Conservation (phyloP, 768 basidiomycete genomes). For the Crucibulum laeve region DNA sequence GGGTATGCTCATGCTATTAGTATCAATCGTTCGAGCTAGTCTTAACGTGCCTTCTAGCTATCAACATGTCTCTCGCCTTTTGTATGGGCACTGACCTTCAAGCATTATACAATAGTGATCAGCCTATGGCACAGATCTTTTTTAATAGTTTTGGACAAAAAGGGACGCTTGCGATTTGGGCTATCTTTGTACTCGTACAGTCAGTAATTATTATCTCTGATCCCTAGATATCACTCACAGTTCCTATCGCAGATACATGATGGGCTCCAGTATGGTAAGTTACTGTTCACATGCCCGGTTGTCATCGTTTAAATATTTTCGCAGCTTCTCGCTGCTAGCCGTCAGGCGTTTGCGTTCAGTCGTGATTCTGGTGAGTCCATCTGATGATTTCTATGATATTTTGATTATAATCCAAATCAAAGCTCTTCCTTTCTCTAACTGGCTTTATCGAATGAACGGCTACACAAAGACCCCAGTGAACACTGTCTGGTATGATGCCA, state of each 20-base stretch:
- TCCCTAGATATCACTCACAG: background rate
- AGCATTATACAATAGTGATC: constrained; percentile 36
- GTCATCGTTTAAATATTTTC: background rate
- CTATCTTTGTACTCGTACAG: constrained; percentile 34
- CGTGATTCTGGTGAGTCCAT: constrained; percentile 46
- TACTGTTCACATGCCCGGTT: background rate
- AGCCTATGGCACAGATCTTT: constrained; percentile 63
- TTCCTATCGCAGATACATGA: constrained; percentile 38
- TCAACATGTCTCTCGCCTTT: constrained; percentile 61
- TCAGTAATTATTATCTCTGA: constrained; percentile 11
- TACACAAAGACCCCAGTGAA: constrained; percentile 58
- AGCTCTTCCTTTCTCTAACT: constrained; percentile 60
- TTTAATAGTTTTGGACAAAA: constrained; percentile 37
- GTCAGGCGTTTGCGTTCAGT: constrained; percentile 70
- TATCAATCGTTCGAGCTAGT: background rate
- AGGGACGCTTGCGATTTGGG: constrained; percentile 33
- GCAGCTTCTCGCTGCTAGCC: constrained; percentile 26
- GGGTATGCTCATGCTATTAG: constrained; percentile 32
- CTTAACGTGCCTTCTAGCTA: constrained; percentile 21
- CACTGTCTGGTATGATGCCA: constrained; percentile 50
- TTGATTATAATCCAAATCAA: background rate
- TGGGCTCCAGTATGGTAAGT: constrained; percentile 53
- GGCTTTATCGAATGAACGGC: constrained; percentile 55
- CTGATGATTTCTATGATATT: background rate
- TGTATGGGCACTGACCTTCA: constrained; percentile 53